Evolutionary conservation across 2,329 filamentous ascomycete genomes (phyloP).

Genomic region (Sporothrix mexicana): DNA sequence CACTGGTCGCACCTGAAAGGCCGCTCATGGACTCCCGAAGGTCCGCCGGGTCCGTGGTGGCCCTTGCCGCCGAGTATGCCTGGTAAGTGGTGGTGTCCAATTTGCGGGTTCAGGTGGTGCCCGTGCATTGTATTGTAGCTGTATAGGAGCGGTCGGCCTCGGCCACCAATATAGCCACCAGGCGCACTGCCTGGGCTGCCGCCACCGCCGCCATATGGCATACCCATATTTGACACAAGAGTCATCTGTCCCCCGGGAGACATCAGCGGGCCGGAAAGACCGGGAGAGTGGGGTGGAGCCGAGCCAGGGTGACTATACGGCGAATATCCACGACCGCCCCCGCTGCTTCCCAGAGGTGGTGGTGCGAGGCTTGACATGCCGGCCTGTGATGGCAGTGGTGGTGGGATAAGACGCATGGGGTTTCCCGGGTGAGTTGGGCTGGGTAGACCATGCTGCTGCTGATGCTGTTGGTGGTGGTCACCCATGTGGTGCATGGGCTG

Average conservation of each 20-base stretch:
- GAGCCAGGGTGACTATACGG: conserved; percentile 26
- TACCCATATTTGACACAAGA: conserved; percentile 27
- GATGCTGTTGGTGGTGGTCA: conserved; percentile 28
- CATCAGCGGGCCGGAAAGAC: conserved; percentile 32
- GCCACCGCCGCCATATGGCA: conserved; percentile 27
- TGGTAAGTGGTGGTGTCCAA: conserved; percentile 60
- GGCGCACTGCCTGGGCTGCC: background rate
- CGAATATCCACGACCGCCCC: conserved; percentile 19
- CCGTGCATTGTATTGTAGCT: conserved; percentile 38
- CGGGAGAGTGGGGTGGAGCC: conserved; percentile 29
- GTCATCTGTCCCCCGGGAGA: conserved; percentile 34
- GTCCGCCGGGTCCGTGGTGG: conserved; percentile 41
- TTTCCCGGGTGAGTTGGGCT: conserved; percentile 28
- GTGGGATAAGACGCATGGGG: conserved; percentile 34
- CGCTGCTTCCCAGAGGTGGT: conserved; percentile 15
- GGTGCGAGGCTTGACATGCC: conserved; percentile 28
- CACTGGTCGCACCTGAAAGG: conserved; percentile 96
- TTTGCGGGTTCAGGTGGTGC: conserved; percentile 46
- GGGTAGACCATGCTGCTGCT: conserved; percentile 29
- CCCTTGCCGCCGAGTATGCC: conserved; percentile 50
- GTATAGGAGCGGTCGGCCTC: conserved; percentile 33
- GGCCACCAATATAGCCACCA: background rate
- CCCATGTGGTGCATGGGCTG: conserved; percentile 28
- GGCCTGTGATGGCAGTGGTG: conserved; percentile 33
- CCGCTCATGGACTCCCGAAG: conserved; percentile 66